A percentile compares a stretch with the other conserved stretches of the same genome.
phyloP scores from a whole-genome alignment of 495 filamentous ascomycete genomes.

The Penicillium lividum region DNA sequence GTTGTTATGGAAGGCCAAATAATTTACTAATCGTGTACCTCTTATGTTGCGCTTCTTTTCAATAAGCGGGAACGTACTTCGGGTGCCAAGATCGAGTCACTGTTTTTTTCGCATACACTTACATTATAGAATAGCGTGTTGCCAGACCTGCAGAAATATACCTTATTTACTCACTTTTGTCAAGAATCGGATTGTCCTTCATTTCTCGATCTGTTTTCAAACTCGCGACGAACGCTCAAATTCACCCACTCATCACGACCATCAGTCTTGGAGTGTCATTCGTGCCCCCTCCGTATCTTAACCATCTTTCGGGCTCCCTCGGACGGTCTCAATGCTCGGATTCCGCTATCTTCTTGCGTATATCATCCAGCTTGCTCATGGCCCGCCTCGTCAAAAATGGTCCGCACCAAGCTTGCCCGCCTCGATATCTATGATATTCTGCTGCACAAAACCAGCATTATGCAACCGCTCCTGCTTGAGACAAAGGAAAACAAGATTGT shows the following conservation, averaged over 20 bases:
- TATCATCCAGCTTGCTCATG: background rate
- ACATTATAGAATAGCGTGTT: conserved; percentile 2
- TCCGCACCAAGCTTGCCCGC: background rate
- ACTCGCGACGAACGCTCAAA: too few species aligned
- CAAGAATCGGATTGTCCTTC: background rate
- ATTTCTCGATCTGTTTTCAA: too few species aligned
- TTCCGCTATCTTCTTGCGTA: background rate
- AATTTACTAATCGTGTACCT: background rate
- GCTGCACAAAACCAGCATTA: background rate
- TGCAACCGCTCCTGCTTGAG: background rate
- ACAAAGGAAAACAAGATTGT: conserved; percentile 3
- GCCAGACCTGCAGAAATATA: background rate
- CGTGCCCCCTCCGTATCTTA: background rate
- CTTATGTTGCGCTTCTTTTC: too few species aligned
- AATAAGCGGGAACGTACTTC: too few species aligned
- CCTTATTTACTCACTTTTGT: background rate
- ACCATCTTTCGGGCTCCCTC: background rate
- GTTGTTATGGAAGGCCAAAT: conserved; percentile 44
- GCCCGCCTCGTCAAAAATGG: background rate
- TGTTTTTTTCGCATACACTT: background rate
- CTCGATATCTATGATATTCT: background rate
- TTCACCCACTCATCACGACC: too few species aligned
- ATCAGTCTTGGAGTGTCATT: too few species aligned
- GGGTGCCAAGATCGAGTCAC: background rate
- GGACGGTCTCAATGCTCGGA: background rate